These are phyloP conservation scores for Poa pratensis DNA, from an alignment of 176 grass and related monocot species.

Conservation along the genomic window DNA sequence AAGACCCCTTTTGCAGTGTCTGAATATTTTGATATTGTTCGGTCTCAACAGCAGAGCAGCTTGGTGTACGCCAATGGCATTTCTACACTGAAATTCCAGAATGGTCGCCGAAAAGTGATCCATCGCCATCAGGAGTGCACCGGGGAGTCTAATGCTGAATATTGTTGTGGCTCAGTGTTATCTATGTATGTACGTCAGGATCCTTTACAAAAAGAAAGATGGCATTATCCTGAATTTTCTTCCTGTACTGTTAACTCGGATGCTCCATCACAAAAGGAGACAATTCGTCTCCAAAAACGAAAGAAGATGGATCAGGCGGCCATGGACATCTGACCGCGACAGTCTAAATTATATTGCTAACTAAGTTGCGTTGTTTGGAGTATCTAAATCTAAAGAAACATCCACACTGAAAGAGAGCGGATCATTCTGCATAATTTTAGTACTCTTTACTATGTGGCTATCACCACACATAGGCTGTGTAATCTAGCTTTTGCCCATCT, in stretches of 20 bases:
- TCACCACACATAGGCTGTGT: too few relatives aligned
- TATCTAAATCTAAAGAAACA: neutral
- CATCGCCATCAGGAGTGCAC: neutral
- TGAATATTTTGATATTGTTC: neutral
- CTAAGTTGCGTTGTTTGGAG: neutral
- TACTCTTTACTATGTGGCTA: neutral
- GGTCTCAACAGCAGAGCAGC: too few relatives aligned
- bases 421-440: neutral
- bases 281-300: neutral
- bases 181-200: neutral
- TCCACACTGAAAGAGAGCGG: neutral
- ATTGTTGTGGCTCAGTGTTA: neutral
- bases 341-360: slow-evolving; percentile 14
- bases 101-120: neutral
- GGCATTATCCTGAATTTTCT: neutral
- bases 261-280: slow-evolving; percentile 13
- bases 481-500: too few relatives aligned
- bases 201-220: neutral
- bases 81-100: neutral
- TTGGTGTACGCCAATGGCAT: neutral
- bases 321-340: neutral
- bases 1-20: neutral
- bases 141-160: neutral
- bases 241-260: neutral
- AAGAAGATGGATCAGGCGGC: neutral